Percentiles rank a stretch among this genome's conserved stretches.
phyloP scores from a whole-genome alignment of 139 green algal species.

The Zygnema cylindricum region DNA sequence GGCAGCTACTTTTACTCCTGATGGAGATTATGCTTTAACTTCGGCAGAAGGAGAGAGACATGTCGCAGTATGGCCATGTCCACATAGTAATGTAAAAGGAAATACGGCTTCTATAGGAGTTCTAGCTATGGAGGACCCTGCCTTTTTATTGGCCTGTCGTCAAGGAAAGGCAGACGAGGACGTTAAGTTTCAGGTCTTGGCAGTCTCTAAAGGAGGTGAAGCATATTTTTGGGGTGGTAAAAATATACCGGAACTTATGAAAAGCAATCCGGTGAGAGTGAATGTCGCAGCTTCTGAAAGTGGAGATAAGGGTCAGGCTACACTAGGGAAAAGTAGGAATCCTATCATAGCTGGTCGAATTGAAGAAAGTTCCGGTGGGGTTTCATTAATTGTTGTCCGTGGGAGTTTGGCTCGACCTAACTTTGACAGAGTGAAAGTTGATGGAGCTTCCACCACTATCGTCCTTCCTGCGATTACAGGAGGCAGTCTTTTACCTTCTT shows the following conservation, averaged over 20 bases:
- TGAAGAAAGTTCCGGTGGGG: background rate
- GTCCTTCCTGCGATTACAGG: background rate
- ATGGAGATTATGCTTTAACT: conserved; percentile 67
- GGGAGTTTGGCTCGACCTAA: background rate
- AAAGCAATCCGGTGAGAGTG: conserved; percentile 16
- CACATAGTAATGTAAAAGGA: background rate
- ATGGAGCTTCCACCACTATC: background rate
- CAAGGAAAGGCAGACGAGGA: background rate
- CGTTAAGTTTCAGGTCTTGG: conserved; percentile 16
- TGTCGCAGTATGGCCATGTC: conserved; percentile 70
- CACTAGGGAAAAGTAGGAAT: background rate
- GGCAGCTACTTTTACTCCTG: conserved; percentile 64
- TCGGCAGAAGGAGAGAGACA: conserved; percentile 67
- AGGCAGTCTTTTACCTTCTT: background rate
- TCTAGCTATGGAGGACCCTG: conserved; percentile 49
- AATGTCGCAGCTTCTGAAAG: background rate
- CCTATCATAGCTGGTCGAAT: background rate
- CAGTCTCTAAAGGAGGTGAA: conserved; percentile 34
- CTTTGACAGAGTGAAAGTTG: conserved; percentile 11
- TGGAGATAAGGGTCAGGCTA: background rate
- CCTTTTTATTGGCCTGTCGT: background rate
- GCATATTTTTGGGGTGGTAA: conserved; percentile 43
- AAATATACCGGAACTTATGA: conserved; percentile 11
- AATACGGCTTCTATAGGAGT: background rate
- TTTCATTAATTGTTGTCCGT: background rate